phyloP scores from a whole-genome alignment of 192 early-diverging fungal genomes.

The Entomortierella chlamydospora region DNA sequence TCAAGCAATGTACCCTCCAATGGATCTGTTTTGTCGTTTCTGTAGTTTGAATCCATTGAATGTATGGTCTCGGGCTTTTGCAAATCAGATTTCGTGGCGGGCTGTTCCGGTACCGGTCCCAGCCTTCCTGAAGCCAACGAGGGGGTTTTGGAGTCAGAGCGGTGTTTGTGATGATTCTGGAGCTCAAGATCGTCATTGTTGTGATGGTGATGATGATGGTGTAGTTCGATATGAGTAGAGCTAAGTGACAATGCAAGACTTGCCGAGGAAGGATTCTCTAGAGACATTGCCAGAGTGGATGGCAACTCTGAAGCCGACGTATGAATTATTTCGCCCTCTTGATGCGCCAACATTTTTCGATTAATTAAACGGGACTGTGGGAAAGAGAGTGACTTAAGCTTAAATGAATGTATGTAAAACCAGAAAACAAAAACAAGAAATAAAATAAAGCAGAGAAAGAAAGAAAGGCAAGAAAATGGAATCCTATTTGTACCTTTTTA shows the following conservation, averaged over 20 bases:
- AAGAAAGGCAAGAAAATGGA: background rate
- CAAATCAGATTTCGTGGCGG: conserved; percentile 8
- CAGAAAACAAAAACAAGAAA: background rate
- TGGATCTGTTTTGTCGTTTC: background rate
- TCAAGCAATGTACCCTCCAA: conserved; percentile 27
- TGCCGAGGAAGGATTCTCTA: conserved; percentile 40
- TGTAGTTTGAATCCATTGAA: background rate
- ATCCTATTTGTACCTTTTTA: conserved; percentile 11
- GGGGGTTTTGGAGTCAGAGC: background rate
- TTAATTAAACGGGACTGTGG: too few species aligned
- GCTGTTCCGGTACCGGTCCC: background rate
- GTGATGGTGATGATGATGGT: background rate
- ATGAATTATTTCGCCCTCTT: background rate
- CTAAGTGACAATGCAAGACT: conserved; percentile 16
- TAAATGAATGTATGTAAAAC: background rate
- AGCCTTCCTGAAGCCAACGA: background rate
- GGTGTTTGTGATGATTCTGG: background rate
- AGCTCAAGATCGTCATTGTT: background rate
- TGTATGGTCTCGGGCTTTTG: background rate
- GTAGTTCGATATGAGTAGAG: conserved; percentile 3
- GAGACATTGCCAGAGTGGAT: conserved; percentile 26
- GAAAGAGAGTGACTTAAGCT: background rate
- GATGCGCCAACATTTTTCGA: too few species aligned
- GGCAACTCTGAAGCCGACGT: background rate
- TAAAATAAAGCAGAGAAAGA: background rate